Evolutionary conservation across 2,329 filamentous ascomycete species (phyloP), one percentile per base, ranked within the genome.

Genomic region (Alternaria dauci): DNA sequence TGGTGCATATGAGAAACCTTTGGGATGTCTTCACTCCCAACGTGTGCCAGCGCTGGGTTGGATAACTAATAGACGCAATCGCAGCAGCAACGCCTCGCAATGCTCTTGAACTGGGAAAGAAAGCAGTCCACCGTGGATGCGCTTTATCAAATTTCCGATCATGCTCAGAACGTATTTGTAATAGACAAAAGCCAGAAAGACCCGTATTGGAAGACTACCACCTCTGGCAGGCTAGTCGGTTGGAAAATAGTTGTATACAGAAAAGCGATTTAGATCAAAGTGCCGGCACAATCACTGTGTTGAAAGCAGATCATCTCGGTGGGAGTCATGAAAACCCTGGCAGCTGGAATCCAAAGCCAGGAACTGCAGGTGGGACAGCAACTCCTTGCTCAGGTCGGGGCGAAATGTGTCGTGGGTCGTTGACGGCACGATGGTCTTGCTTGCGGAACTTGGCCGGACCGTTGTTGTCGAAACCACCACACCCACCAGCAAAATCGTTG

Each of bases 341-440:
- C 26, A 79, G 66, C 38, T 82, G 83, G 69, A 86, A 86, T 8
- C 84, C 84, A 62, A 86, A 87, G 4, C 83, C 82, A 44, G 84
- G 84, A 6, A 87, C 83, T 7, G 84, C 80, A 14, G 84, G 84
- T 3, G 85, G 81, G 3, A 85, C 84, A 8, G 81, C 84, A 28
- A 85, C 81, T 51, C 81, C 81, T 62, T 70, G 72, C 32, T 78
- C 76, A 6, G 71, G 65, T 23, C 75, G 70, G 9, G 75, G 76
- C 8, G 72, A 75, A 20, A 74, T 69, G 42, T 77, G 76, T 30
- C 76, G 76, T 41, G 71, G 65, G 38, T 78, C 71, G n/a, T 73
- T 69, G 12, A 55, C 50, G 8, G 65, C 52, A 28, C 68, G 66
- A 26, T 63, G 69, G 12, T 76, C 69, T 48, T 71, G 69, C 60